phyloP scores from a whole-genome alignment of 495 filamentous ascomycete genomes.

The Penicillium desertorum region DNA sequence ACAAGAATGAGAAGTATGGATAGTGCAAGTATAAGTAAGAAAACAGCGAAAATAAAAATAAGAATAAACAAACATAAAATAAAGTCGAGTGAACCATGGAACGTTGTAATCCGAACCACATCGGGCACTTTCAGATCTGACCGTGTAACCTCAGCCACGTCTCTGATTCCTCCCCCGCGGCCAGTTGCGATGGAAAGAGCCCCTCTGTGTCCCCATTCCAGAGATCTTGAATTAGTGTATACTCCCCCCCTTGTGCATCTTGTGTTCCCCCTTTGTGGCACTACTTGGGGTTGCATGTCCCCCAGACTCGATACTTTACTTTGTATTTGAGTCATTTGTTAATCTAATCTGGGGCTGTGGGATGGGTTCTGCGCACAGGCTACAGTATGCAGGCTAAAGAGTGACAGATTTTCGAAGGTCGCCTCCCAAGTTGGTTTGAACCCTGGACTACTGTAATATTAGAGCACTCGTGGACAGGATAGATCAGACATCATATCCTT shows the following conservation, averaged over 20 bases:
- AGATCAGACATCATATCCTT: not conserved
- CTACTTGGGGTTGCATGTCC: constrained; percentile 3
- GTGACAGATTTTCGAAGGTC: no score
- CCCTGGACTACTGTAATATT: no score
- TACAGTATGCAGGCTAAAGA: not conserved
- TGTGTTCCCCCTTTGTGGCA: not conserved
- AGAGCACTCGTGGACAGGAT: no score
- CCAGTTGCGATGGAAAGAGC: constrained; percentile 5
- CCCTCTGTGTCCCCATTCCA: not conserved
- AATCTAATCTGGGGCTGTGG: not conserved
- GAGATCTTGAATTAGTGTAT: constrained; percentile 3
- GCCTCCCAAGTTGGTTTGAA: no score
- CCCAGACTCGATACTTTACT: not conserved
- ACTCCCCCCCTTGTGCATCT: constrained; percentile 1
- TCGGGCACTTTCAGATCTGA: constrained; percentile 15
- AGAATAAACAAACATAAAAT: not conserved
- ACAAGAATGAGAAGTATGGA: no score
- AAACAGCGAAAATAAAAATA: no score
- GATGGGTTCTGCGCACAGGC: not conserved
- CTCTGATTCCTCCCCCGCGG: not conserved
- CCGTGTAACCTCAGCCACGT: constrained; percentile 11
- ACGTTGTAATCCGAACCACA: constrained; percentile 6
- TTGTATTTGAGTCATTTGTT: not conserved
- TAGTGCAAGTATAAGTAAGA: no score
- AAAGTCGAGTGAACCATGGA: constrained; percentile 11